These are phyloP conservation scores for Phytophthora citrophthora DNA, from an alignment of 352 stramenopile species.

Conservation along the genomic window DNA sequence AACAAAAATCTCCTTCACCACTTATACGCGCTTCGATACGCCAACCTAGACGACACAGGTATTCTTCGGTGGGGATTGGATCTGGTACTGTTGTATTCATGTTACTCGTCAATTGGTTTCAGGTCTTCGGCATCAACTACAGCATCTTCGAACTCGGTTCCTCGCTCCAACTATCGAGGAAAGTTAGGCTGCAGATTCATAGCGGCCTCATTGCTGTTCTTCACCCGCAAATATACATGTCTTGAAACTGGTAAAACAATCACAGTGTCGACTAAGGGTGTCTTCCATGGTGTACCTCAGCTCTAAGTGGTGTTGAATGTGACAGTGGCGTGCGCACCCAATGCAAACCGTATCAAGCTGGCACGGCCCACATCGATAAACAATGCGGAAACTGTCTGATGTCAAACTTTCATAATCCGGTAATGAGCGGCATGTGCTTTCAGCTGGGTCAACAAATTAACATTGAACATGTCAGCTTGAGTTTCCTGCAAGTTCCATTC, in stretches of 20 bases:
- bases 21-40: conserved; percentile 71
- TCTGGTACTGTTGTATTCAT: neutral
- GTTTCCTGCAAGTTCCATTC: neutral
- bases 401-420: conserved; percentile 61
- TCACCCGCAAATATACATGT: conserved; percentile 36
- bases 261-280: conserved; percentile 57
- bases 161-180: conserved; percentile 25
- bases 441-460: conserved; percentile 29
- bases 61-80: neutral
- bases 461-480: neutral
- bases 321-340: conserved; percentile 70
- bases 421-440: conserved; percentile 57
- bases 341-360: conserved; percentile 62
- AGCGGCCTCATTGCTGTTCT: conserved; percentile 11
- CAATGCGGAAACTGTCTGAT: conserved; percentile 78
- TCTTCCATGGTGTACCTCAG: conserved; percentile 63
- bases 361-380: conserved; percentile 68
- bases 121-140: conserved; percentile 71
- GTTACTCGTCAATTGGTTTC: neutral
- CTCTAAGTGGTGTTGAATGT: conserved; percentile 67
- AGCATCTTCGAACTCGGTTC: conserved; percentile 71
- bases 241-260: conserved; percentile 48
- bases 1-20: conserved; percentile 75
- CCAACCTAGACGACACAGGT: conserved; percentile 67
- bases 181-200: conserved; percentile 5